Conservation (phyloP, 2,329 filamentous ascomycete species). For the Didymella pomorum region DNA sequence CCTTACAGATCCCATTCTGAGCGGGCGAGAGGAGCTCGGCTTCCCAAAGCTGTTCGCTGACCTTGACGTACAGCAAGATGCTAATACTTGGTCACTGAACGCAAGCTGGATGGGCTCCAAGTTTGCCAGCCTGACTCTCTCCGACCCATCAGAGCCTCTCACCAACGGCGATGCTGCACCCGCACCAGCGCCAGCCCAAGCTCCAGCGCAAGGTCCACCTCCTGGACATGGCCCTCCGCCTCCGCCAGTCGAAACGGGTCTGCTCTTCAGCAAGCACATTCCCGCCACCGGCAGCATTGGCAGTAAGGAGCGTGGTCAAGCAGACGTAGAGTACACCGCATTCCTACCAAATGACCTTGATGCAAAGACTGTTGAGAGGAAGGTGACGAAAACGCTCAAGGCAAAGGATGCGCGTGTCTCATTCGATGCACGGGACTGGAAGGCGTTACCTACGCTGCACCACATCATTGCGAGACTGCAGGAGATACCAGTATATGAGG, state of each 20-base stretch:
- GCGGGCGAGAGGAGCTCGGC: slow-evolving; percentile 67
- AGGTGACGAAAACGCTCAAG: slow-evolving; percentile 47
- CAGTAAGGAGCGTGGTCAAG: slow-evolving; percentile 54
- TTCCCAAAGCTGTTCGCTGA: slow-evolving; percentile 67
- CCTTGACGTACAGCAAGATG: slow-evolving; percentile 54
- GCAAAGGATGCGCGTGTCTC: slow-evolving; percentile 56
- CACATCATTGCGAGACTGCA: slow-evolving; percentile 62
- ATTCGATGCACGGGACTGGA: slow-evolving; percentile 62
- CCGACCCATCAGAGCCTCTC: slow-evolving; percentile 24
- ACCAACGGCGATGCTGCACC: slow-evolving; percentile 9
- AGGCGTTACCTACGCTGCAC: slow-evolving; percentile 67
- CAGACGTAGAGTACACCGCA: slow-evolving; percentile 64
- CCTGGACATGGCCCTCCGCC: background rate
- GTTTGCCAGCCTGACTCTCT: slow-evolving; percentile 45
- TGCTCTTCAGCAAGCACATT: slow-evolving; percentile 66
- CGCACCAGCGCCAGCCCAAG: background rate
- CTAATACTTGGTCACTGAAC: slow-evolving; percentile 50
- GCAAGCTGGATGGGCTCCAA: slow-evolving; percentile 51
- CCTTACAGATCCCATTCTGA: slow-evolving; percentile 66
- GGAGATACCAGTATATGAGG: slow-evolving; percentile 65
- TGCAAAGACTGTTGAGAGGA: slow-evolving; percentile 42
- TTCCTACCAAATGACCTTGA: slow-evolving; percentile 50
- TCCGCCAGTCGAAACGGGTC: slow-evolving; percentile 53
- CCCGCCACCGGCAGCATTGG: slow-evolving; percentile 59
- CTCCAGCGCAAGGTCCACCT: background rate